phyloP scores from a whole-genome alignment of 352 stramenopile species.

The Blastocystis sp. region DNA sequence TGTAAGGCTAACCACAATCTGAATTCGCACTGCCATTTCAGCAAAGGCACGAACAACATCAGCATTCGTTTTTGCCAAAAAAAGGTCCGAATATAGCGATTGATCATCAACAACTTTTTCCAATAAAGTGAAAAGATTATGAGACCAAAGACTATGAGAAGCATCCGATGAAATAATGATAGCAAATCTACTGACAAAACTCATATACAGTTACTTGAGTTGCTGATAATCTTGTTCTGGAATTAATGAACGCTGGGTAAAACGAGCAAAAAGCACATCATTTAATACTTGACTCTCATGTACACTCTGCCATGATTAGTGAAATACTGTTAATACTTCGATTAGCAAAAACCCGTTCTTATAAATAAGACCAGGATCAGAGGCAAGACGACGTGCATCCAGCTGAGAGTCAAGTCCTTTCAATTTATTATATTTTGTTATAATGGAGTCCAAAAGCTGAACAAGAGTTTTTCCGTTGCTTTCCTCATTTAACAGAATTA shows the following conservation, averaged over 20 bases:
- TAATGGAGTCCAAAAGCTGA: not conserved
- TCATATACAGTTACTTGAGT: not conserved
- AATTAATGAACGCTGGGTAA: not conserved
- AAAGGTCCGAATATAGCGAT: not conserved
- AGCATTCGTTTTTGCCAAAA: not conserved
- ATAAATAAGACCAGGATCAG: not conserved
- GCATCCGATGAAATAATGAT: not conserved
- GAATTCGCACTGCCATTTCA: not conserved
- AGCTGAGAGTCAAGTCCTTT: not conserved
- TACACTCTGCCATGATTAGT: not conserved
- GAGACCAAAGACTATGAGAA: not conserved
- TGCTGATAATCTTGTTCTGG: not conserved
- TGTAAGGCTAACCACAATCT: not conserved
- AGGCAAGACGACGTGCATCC: not conserved
- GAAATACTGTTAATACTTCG: not conserved
- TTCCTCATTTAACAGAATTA: not conserved
- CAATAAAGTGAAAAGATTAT: not conserved
- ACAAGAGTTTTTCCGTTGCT: not conserved
- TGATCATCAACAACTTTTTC: not conserved
- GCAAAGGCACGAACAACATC: not conserved
- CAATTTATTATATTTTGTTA: not conserved
- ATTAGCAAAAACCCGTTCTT: conserved; percentile 20
- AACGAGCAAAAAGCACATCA: not conserved
- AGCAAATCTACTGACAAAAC: not conserved
- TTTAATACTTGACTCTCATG: not conserved